Base-by-base conservation (phyloP, 331 rosid genomes). In the Quercus lobata region DNA sequence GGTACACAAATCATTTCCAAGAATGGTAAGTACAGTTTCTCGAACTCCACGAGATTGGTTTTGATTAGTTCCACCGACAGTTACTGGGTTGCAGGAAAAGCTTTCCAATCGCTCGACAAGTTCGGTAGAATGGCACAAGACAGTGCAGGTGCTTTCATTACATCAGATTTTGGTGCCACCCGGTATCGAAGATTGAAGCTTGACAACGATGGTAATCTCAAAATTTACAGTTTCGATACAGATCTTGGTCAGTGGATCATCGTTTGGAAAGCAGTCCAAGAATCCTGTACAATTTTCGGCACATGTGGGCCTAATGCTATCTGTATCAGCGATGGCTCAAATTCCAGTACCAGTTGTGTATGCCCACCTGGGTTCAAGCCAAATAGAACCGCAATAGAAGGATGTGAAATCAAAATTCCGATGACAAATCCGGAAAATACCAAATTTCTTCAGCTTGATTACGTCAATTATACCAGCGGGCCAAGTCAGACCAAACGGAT, bases 301-400 rank as follows among this genome's bases (percentile, higher is more conserved):
- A 80, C 88, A 27, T 95, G 99, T 27, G 99, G 97, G 2, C 74
- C 91, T 1, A 74, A 88, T 69, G 82, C 97, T 12, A 84, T 93
- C 15, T 95, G 97, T 70, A 72, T 90, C 61, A 76, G 32, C 27
- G 85, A 84, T 19, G 90, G 83, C n/a, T 69, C 83, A 1, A 77
- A 66, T 29, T 74, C 76, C 22, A 70, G 81, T 1, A 77, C 90
- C 19, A 0, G 37, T 7, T 93, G 99, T 71, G 84, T 82, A 55
- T 95, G 97, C 57, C 97, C 97, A 6, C 83, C 99, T 32, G 97
- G 99, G 34, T 95, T 86, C 66, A 24, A 0, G 17, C 83, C 74
- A 4, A n/a, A 22, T 62, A 80, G 80, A 18, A 80, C 82, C 1
- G 54, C 80, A 1, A 53, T 84, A 5, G 17, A 76, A 3, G 99